Conservation (phyloP, 169 alveolate species). For the Plasmodium cynomolgi region DNA sequence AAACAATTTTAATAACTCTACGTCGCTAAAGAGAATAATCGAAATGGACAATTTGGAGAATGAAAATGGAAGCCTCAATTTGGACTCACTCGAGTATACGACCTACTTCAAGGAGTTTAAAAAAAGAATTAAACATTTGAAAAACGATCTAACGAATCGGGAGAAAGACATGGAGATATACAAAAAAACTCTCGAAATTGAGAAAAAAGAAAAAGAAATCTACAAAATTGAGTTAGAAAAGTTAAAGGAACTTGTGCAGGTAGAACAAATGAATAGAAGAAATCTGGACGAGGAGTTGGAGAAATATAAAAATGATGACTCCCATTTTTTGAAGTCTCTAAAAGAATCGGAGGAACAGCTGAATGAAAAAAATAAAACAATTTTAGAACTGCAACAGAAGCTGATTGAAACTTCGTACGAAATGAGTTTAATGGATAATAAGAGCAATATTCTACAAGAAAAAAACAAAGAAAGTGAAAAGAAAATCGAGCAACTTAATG, state of each 20-base stretch:
- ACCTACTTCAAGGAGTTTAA: constrained; percentile 61
- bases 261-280: constrained; percentile 39
- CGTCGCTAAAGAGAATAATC: constrained; percentile 12
- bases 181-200: constrained; percentile 52
- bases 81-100: constrained; percentile 50
- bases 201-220: constrained; percentile 51
- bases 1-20: neutral
- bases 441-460: constrained; percentile 8
- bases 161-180: constrained; percentile 65
- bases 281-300: constrained; percentile 34
- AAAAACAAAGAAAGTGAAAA: constrained; percentile 38
- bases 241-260: constrained; percentile 22
- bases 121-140: constrained; percentile 45
- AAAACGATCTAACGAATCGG: constrained; percentile 21
- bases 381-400: constrained; percentile 60
- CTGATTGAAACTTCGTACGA: constrained; percentile 29
- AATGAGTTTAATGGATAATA: constrained; percentile 47
- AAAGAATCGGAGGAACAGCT: constrained; percentile 49
- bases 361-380: constrained; percentile 45
- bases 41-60: constrained; percentile 22
- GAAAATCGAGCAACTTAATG: constrained; percentile 43
- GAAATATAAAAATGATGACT: constrained; percentile 55
- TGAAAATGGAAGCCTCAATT: constrained; percentile 42
- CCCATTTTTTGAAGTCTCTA: constrained; percentile 44
- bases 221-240: constrained; percentile 55